These are phyloP conservation scores for Malus hybrid DNA, from an alignment of 331 rosid genomes.

Conservation along the genomic window DNA sequence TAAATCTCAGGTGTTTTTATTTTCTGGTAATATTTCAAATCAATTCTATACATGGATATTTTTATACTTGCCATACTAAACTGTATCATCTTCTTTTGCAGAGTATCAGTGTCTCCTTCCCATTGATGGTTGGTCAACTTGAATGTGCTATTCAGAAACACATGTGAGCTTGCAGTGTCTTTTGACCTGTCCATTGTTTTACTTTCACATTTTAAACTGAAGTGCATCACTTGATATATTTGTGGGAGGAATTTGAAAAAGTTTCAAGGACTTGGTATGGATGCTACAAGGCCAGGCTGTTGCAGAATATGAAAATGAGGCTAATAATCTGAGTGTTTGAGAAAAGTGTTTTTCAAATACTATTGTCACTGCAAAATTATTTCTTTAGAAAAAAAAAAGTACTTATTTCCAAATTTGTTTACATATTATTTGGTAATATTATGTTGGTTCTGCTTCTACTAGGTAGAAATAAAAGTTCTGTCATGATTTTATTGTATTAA, in stretches of 20 bases:
- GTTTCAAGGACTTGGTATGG: too few species aligned
- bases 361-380: too few species aligned
- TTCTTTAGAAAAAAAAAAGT: too few species aligned
- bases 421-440: background rate
- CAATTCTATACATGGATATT: background rate
- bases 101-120: conserved; percentile 47
- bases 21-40: too few species aligned
- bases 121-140: conserved; percentile 44
- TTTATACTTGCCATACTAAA: conserved; percentile 12
- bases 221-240: background rate
- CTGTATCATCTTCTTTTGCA: conserved; percentile 36
- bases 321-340: too few species aligned
- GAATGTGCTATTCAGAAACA: conserved; percentile 66
- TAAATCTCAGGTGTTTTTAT: conserved; percentile 41
- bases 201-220: background rate
- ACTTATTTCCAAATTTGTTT: background rate
- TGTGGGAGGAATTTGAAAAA: too few species aligned
- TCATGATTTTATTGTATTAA: background rate
- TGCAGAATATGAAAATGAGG: too few species aligned
- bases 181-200: background rate
- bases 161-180: conserved; percentile 36
- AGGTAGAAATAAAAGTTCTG: background rate
- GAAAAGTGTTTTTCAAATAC: too few species aligned
- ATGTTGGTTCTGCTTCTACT: background rate
- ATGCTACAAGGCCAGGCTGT: too few species aligned